Evolutionary conservation across 345 rosid species (phyloP).

Genomic region (Cardamine occulta): DNA sequence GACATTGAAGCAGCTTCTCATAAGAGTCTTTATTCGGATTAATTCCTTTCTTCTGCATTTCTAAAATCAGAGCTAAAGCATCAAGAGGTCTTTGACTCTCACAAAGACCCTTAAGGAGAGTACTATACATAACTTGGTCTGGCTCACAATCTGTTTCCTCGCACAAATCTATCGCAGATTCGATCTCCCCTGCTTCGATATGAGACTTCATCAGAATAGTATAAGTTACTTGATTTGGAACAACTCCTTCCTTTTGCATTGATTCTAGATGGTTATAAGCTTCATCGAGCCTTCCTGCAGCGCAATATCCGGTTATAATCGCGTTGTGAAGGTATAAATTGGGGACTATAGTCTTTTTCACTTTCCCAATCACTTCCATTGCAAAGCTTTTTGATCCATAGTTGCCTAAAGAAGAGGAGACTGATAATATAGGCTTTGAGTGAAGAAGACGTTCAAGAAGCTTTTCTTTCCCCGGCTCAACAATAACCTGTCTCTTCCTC

Average conservation of each 20-base stretch:
- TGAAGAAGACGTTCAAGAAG: slow-evolving; percentile 54
- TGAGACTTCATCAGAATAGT: slow-evolving; percentile 61
- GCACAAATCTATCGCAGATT: slow-evolving; percentile 57
- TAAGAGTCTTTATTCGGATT: slow-evolving; percentile 53
- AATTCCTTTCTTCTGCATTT: slow-evolving; percentile 59
- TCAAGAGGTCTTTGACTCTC: slow-evolving; percentile 51
- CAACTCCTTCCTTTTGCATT: slow-evolving; percentile 57
- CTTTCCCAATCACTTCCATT: slow-evolving; percentile 52
- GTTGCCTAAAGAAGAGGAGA: slow-evolving; percentile 39
- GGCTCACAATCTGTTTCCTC: slow-evolving; percentile 54
- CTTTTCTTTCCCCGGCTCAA: slow-evolving; percentile 44
- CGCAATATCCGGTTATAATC: slow-evolving; percentile 54
- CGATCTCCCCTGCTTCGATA: slow-evolving; percentile 55
- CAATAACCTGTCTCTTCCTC: slow-evolving; percentile 34
- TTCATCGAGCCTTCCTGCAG: slow-evolving; percentile 55
- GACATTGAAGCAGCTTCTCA: slow-evolving; percentile 49
- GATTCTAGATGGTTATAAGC: slow-evolving; percentile 57
- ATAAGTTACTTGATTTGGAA: slow-evolving; percentile 70
- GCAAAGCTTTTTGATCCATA: slow-evolving; percentile 51
- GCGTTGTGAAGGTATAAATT: slow-evolving; percentile 59
- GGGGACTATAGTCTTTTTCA: slow-evolving; percentile 49
- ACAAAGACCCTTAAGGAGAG: slow-evolving; percentile 58
- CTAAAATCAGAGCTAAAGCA: slow-evolving; percentile 52
- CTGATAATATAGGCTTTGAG: slow-evolving; percentile 37
- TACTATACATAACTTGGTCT: slow-evolving; percentile 50